Conservation (phyloP, 352 stramenopile genomes). For the Pythium myriotylum region DNA sequence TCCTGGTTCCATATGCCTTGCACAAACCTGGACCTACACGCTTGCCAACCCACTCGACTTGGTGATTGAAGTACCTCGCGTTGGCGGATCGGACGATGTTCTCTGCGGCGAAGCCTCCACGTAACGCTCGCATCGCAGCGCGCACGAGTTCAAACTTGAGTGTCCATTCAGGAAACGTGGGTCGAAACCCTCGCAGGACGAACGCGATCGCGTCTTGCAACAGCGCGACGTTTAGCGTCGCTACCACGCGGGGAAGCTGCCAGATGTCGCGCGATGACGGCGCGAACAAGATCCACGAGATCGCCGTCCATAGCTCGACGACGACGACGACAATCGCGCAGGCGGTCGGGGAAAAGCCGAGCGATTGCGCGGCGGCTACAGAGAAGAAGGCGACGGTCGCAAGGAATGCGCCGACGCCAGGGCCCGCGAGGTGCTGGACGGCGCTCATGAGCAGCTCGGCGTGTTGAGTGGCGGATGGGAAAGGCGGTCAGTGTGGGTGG, state of each 20-base stretch:
- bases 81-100: conserved; percentile 17
- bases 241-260: conserved; percentile 19
- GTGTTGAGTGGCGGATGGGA: too few species aligned
- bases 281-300: conserved; percentile 15
- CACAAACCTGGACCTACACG: conserved; percentile 4
- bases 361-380: background rate
- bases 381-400: background rate
- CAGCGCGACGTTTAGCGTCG: conserved; percentile 12
- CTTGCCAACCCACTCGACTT: conserved; percentile 12
- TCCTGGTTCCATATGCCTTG: conserved; percentile 9
- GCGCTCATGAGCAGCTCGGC: conserved; percentile 5
- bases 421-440: conserved; percentile 7
- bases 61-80: conserved; percentile 14
- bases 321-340: background rate
- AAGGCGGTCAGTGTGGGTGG: too few species aligned
- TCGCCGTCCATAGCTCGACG: conserved; percentile 1
- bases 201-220: conserved; percentile 9
- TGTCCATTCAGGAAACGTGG: conserved; percentile 25
- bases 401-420: conserved; percentile 12
- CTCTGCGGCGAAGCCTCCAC: conserved; percentile 7
- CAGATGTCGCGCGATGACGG: conserved; percentile 20
- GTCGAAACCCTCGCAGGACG: conserved; percentile 10
- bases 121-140: conserved; percentile 16
- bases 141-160: conserved; percentile 22
- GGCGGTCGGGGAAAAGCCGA: background rate